Conservation (phyloP, 2,329 filamentous ascomycete genomes). For the Knufia petricola region DNA sequence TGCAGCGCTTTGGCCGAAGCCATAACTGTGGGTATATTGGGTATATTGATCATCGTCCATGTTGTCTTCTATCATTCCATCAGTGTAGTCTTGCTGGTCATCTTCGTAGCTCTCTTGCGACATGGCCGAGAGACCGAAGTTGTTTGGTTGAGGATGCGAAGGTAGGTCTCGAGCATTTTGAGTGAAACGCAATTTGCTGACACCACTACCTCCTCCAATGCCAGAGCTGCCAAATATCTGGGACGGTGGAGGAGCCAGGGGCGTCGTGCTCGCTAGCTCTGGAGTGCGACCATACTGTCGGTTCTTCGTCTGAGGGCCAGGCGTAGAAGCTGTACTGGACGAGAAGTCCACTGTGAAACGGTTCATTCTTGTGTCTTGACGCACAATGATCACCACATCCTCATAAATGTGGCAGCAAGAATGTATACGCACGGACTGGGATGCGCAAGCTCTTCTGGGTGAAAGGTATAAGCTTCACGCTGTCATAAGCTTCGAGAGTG, state of each 20-base stretch:
- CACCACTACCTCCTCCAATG: slow-evolving; percentile 28
- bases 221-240: slow-evolving; percentile 44
- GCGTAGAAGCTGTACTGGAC: slow-evolving; percentile 20
- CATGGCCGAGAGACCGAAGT: slow-evolving; percentile 16
- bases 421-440: no score
- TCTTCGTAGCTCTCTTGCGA: slow-evolving; percentile 8
- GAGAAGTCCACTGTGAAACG: slow-evolving; percentile 22
- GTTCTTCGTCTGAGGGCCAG: neutral
- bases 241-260: slow-evolving; percentile 44
- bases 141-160: slow-evolving; percentile 12
- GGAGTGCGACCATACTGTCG: slow-evolving; percentile 9
- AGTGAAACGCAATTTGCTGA: slow-evolving; percentile 28
- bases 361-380: slow-evolving; percentile 14
- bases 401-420: neutral
- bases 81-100: slow-evolving; percentile 8
- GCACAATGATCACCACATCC: neutral
- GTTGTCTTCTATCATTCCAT: slow-evolving; percentile 26
- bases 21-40: slow-evolving; percentile 10
- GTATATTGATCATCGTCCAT: slow-evolving; percentile 33
- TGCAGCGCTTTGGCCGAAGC: slow-evolving; percentile 9
- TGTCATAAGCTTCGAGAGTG: no score
- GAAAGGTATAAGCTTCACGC: no score
- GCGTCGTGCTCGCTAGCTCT: slow-evolving; percentile 32
- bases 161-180: slow-evolving; percentile 5
- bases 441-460: no score